Base-by-base conservation (phyloP, 116 monocot genomes). In the Zostera marina region DNA sequence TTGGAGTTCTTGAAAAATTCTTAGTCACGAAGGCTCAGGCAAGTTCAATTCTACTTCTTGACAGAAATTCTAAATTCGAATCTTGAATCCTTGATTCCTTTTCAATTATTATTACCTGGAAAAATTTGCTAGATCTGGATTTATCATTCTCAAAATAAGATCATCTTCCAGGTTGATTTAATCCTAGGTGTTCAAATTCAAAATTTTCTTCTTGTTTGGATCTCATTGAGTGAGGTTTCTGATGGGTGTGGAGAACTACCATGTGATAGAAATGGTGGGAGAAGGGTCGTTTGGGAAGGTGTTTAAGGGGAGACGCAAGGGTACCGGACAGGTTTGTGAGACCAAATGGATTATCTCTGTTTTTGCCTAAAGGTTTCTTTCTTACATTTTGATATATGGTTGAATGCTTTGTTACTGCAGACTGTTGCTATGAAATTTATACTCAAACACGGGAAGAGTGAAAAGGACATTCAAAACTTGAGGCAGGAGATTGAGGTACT, bases 391-490 rank as follows among this genome's bases (percentile, higher is more conserved):
- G 1, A 41, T 10, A 14, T 43, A 42, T 22, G 3, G 23, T 4
- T 11, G 48, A 12, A 24, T 47, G 9, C 9, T 45, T 52, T 7
- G 14, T 63, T 42, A 12, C 22, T 59, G 20, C 65, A 98, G 90
- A 90, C 90, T 45, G 86, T 98, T 47, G 98, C 98, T 0, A 69
- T 90, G 90, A 98, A 96, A 58, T 98, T 98, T 63, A 98, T 98
- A 64, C 70, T 86, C 22, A 98, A 98, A 67, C 90, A 90, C 38
- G 98, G 98, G 23, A 98, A 90, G 54, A 98, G 80, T 21, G 98
- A 98, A 26, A 98, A 98, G 70, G 98, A 98, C 58, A 76, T 92
- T 11, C 91, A 92, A 22, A 92, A 87, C 47, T 61, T 92, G 12
- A 80, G 87, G 47, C 92, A 94, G 64, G 96, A 96, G 65, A 96